Conservation (phyloP, 192 early-diverging fungal species). For the Backusella circina region DNA sequence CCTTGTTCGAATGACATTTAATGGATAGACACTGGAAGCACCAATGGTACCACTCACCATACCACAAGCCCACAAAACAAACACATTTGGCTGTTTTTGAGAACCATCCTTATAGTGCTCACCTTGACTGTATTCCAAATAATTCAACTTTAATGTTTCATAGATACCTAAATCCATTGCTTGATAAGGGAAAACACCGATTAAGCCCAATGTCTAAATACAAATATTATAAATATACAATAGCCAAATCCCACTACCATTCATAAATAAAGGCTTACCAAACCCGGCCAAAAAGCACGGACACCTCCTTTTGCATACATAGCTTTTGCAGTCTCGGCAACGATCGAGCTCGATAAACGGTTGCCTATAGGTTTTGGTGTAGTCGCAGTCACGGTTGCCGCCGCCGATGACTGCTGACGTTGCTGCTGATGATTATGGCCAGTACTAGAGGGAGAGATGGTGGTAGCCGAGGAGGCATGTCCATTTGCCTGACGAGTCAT, state of each 20-base stretch:
- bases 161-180: constrained; percentile 70
- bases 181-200: constrained; percentile 76
- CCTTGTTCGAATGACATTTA: constrained; percentile 65
- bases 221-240: neutral
- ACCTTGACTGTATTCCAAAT: constrained; percentile 39
- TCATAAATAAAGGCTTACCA: constrained; percentile 9
- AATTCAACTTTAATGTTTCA: constrained; percentile 65
- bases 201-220: constrained; percentile 35
- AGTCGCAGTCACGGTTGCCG: neutral
- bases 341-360: constrained; percentile 6
- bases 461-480: neutral
- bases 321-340: constrained; percentile 44
- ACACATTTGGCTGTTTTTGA: constrained; percentile 38
- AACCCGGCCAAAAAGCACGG: constrained; percentile 55
- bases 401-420: neutral
- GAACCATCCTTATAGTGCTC: constrained; percentile 27
- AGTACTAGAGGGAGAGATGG: neutral
- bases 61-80: constrained; percentile 55
- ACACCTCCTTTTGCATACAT: constrained; percentile 63
- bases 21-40: constrained; percentile 64
- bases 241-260: no score
- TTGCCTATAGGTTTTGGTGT: neutral
- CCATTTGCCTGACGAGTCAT: constrained; percentile 52
- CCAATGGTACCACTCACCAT: constrained; percentile 60
- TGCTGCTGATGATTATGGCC: neutral